phyloP scores from a whole-genome alignment of 768 basidiomycete species.

The Neoboletus brunneissimus region DNA sequence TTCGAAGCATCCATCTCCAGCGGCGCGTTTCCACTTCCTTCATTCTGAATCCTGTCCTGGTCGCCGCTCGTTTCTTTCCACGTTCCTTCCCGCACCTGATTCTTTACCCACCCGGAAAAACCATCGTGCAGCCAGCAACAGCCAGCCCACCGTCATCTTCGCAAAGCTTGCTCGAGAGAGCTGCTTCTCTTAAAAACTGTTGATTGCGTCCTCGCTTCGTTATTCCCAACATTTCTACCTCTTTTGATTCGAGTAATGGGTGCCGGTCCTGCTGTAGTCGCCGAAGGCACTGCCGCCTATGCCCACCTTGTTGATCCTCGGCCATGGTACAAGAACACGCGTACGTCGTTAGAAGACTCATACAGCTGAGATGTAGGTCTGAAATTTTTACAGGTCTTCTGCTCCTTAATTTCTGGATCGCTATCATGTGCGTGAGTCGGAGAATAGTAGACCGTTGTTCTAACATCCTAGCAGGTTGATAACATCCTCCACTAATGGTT shows the following conservation, averaged over 20 bases:
- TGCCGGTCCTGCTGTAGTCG: conserved; percentile 46
- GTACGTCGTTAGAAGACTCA: conserved; percentile 30
- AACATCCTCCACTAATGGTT: conserved; percentile 38
- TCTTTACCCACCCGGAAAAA: not conserved
- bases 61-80: conserved; percentile 3
- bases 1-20: not conserved
- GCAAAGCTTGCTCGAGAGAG: not conserved
- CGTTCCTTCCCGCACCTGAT: not conserved
- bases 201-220: not conserved
- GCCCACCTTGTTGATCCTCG: conserved; percentile 56
- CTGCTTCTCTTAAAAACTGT: not conserved
- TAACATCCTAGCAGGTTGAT: conserved; percentile 26
- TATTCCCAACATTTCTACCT: not conserved
- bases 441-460: not conserved
- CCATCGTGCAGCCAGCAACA: not conserved
- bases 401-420: conserved; percentile 61
- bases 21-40: not conserved
- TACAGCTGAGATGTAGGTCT: not conserved
- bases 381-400: conserved; percentile 42
- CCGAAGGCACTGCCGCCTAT: conserved; percentile 37
- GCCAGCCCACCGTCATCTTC: not conserved
- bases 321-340: conserved; percentile 70
- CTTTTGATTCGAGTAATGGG: conserved; percentile 43
- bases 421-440: conserved; percentile 46
- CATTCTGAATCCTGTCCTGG: not conserved